phyloP scores from a whole-genome alignment of 2,329 filamentous ascomycete species.

The Exophiala mesophila region DNA sequence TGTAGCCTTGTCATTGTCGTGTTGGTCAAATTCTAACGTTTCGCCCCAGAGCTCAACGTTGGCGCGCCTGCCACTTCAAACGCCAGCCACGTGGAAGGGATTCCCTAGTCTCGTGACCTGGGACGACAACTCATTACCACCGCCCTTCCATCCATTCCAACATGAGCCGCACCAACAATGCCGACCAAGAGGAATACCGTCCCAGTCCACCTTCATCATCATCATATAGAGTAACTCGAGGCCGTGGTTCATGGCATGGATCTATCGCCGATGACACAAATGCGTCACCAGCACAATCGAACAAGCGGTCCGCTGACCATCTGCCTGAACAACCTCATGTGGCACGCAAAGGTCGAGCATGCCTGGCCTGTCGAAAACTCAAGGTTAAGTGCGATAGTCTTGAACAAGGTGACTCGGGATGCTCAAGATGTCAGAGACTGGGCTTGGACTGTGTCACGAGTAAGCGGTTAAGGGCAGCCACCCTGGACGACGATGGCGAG shows the following conservation, averaged over 20 bases:
- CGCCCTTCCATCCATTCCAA: too few relatives aligned
- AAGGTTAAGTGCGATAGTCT: conserved; percentile 27
- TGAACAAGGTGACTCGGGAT: conserved; percentile 24
- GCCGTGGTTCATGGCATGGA: conserved; percentile 12
- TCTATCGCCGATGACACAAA: conserved; percentile 9
- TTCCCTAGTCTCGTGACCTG: too few relatives aligned
- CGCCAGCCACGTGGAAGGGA: too few relatives aligned
- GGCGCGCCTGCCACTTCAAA: too few relatives aligned
- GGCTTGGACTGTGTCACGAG: conserved; percentile 26
- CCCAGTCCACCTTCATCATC: too few relatives aligned
- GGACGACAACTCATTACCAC: too few relatives aligned
- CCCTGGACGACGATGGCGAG: conserved; percentile 24
- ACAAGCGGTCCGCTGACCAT: conserved; percentile 23
- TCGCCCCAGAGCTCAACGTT: too few relatives aligned
- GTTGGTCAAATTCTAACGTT: too few relatives aligned
- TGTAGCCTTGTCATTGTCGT: too few relatives aligned
- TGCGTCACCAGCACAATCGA: conserved; percentile 10
- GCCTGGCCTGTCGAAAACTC: conserved; percentile 26
- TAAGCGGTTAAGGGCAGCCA: conserved; percentile 22
- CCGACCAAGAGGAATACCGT: too few relatives aligned
- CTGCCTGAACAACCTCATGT: conserved; percentile 19
- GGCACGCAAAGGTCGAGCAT: conserved; percentile 26
- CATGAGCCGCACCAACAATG: too few relatives aligned
- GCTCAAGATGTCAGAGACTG: conserved; percentile 26
- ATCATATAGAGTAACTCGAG: too few relatives aligned